Evolutionary conservation across 768 basidiomycete species (phyloP), one percentile per base, ranked within the genome.

Genomic region (Rhizopogon rudus): DNA sequence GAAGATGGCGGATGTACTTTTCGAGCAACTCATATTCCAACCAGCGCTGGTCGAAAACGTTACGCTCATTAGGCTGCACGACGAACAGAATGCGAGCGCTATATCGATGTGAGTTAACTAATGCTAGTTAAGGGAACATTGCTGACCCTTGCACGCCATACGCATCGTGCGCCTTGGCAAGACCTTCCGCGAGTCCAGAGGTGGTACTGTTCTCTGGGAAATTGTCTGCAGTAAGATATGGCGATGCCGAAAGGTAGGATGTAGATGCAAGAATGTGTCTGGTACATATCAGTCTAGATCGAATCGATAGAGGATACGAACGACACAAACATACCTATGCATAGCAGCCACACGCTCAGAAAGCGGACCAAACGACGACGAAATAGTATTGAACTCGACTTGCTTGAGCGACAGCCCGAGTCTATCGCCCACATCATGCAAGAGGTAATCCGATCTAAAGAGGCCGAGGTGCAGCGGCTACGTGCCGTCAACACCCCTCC

Each of bases 381-480:
- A 92, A 59, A 98, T 95, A 8, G 96, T 97, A 67, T 99, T 99
- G 73, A 98, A 97, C 68, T 99, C 96, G 41, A 98, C 96, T 71
- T 99, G 96, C 67, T 94, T 96, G 59, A 99, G 70, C 6, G 73
- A 70, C 0, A 25, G 25, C 25, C 25, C 25, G 13, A 75, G 63
- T 13, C 17, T 20, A 12, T 42, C 53, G 3, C 74, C 65, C 2
- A 76, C 75, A 7, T 76, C 69, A 61, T 99, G 93, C 20, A 98
- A 72, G 31, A 98, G 76, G 71, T 98, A 99, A 73, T 99, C 96
- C 9, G 94, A 97, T 53, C 96, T 80, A 72, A 96, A 97, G 17
- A 99, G 72, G 17, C 95, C 94, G 6, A 98, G 80, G 57, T 97
- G 90, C 44, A 91, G 73, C 0, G 83, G 81, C 94, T 98, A 56